phyloP scores from a whole-genome alignment of 1,284 basidiomycete genomes.

The Cutaneotrichosporon daszewskae region DNA sequence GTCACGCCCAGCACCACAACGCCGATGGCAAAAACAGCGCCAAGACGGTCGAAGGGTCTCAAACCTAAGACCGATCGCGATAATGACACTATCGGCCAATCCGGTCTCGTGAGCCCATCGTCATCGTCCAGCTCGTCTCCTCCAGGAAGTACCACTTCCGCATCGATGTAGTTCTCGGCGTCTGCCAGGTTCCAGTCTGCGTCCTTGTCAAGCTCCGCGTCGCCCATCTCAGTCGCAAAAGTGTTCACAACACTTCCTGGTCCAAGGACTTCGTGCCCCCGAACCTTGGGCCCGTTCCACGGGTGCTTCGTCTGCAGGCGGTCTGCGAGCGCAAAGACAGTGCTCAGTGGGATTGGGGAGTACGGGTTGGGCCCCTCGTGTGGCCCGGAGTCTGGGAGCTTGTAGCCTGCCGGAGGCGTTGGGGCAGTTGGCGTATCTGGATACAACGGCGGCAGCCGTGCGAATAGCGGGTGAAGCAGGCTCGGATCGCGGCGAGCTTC shows the following conservation, averaged over 20 bases:
- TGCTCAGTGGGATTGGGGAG: conserved; percentile 34
- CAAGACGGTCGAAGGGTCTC: conserved; percentile 18
- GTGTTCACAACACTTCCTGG: conserved; percentile 36
- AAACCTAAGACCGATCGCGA: too few relatives aligned
- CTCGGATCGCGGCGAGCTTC: conserved; percentile 39
- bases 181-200: conserved; percentile 20
- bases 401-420: conserved; percentile 2
- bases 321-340: conserved; percentile 38
- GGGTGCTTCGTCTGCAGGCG: conserved; percentile 37
- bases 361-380: conserved; percentile 34
- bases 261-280: conserved; percentile 41
- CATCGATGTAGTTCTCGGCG: conserved; percentile 18
- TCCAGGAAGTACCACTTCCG: conserved; percentile 14
- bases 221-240: conserved; percentile 25
- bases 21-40: conserved; percentile 30
- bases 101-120: conserved; percentile 9
- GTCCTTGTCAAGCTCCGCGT: conserved; percentile 8
- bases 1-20: conserved; percentile 35
- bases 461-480: conserved; percentile 68
- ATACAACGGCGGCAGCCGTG: conserved; percentile 61
- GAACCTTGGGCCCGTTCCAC: conserved; percentile 31
- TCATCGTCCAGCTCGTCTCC: conserved; percentile 16
- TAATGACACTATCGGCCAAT: too few relatives aligned
- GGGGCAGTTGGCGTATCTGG: conserved; percentile 35
- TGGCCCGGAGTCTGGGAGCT: neutral